A percentile compares a stretch with the other conserved stretches of the same genome.
These are phyloP conservation scores for Mortierella sp. DNA, from an alignment of 371 early-diverging fungal genomes.

Conservation along the genomic window DNA sequence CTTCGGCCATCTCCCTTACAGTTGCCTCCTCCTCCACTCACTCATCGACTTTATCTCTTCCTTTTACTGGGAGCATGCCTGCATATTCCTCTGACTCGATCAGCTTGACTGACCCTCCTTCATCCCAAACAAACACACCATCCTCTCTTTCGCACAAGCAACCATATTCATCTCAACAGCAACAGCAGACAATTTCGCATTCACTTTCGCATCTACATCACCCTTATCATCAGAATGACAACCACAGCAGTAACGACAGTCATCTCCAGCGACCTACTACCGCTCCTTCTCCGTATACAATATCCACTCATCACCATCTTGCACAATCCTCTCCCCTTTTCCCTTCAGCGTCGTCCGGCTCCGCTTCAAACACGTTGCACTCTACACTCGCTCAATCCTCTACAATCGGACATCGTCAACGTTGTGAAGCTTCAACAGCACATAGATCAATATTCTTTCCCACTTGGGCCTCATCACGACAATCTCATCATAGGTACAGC, in stretches of 20 bases:
- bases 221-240: background rate
- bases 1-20: background rate
- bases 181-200: background rate
- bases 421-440: background rate
- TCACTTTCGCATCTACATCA: background rate
- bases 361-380: background rate
- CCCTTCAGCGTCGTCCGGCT: background rate
- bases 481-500: background rate
- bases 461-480: background rate
- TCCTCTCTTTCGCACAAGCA: background rate
- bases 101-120: background rate
- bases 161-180: background rate
- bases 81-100: background rate
- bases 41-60: background rate
- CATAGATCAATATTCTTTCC: background rate
- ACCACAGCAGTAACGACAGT: background rate
- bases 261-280: background rate
- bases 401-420: background rate
- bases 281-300: background rate
- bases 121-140: background rate
- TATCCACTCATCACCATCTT: background rate
- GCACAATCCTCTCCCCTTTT: background rate
- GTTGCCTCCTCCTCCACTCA: background rate
- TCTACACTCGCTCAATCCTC: background rate
- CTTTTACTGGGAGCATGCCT: background rate